These are phyloP conservation scores for Sisymbrium irio DNA, from an alignment of 345 rosid species.

Conservation along the genomic window DNA sequence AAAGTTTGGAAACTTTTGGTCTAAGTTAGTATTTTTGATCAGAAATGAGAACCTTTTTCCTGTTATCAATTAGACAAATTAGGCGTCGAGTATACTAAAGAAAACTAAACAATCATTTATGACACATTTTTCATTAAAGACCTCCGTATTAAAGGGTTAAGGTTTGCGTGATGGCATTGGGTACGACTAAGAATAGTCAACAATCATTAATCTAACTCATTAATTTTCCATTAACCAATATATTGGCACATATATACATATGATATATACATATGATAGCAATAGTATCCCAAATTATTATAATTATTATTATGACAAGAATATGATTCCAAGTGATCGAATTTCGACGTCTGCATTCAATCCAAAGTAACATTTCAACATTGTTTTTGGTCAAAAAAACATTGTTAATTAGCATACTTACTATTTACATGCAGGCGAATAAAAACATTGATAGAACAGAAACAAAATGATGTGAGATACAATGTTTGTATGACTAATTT, in stretches of 20 bases:
- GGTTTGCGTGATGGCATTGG: constrained; percentile 14
- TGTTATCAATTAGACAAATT: too few species aligned
- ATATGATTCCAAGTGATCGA: neutral
- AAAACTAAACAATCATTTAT: neutral
- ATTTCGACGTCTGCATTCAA: neutral
- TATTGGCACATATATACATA: neutral
- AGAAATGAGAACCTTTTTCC: too few species aligned
- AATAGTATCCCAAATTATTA: neutral
- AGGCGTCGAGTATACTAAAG: neutral
- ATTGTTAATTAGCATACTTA: neutral
- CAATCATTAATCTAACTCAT: constrained; percentile 10
- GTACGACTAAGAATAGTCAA: constrained; percentile 20
- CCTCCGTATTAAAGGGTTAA: neutral
- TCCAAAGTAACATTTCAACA: neutral
- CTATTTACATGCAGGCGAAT: neutral
- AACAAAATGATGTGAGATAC: neutral
- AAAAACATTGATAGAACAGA: neutral
- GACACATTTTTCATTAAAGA: neutral
- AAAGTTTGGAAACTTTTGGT: neutral
- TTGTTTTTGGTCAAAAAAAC: too few species aligned
- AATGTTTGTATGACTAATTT: neutral
- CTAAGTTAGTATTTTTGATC: neutral
- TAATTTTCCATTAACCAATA: constrained; percentile 4
- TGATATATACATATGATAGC: neutral
- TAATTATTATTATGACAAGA: neutral